phyloP scores from a whole-genome alignment of 1,284 basidiomycete species.

The Coniferiporia weirii region DNA sequence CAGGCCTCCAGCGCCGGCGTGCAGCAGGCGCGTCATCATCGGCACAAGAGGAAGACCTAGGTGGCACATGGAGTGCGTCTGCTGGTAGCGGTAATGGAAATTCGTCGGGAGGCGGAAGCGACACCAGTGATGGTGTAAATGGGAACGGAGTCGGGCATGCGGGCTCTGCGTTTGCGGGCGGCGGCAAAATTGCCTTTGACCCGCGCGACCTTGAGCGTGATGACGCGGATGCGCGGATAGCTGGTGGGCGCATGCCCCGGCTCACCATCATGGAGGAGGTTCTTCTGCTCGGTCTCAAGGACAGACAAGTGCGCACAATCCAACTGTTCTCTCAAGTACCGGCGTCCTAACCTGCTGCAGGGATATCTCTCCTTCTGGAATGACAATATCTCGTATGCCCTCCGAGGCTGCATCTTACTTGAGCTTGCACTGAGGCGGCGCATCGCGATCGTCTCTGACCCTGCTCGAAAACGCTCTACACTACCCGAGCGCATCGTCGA shows the following conservation, averaged over 20 bases:
- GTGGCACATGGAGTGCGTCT: slow-evolving; percentile 26
- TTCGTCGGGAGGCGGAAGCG: slow-evolving; percentile 9
- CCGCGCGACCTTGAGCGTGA: slow-evolving; percentile 84
- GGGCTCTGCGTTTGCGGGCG: slow-evolving; percentile 77
- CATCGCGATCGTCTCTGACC: slow-evolving; percentile 85
- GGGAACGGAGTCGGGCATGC: slow-evolving; percentile 37
- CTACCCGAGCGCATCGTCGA: slow-evolving; percentile 84
- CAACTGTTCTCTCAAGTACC: background rate
- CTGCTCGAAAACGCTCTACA: slow-evolving; percentile 70
- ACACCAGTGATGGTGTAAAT: slow-evolving; percentile 31
- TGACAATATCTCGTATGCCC: slow-evolving; percentile 95
- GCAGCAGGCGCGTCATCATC: slow-evolving; percentile 38
- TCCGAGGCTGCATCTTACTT: slow-evolving; percentile 91
- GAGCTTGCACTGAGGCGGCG: slow-evolving; percentile 88
- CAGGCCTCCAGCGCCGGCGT: slow-evolving; percentile 35
- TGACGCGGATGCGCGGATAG: slow-evolving; percentile 57
- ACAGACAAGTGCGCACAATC: slow-evolving; percentile 61
- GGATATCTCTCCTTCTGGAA: slow-evolving; percentile 97
- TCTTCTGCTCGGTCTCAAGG: slow-evolving; percentile 84
- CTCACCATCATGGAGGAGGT: slow-evolving; percentile 98
- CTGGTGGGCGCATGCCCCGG: slow-evolving; percentile 73
- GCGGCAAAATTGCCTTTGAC: slow-evolving; percentile 88
- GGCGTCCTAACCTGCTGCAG: slow-evolving; percentile 33
- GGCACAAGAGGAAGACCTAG: slow-evolving; percentile 29
- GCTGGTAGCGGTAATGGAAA: background rate